These are phyloP conservation scores for Psilocybe cyanescens DNA, from an alignment of 768 basidiomycete species.

Conservation along the genomic window DNA sequence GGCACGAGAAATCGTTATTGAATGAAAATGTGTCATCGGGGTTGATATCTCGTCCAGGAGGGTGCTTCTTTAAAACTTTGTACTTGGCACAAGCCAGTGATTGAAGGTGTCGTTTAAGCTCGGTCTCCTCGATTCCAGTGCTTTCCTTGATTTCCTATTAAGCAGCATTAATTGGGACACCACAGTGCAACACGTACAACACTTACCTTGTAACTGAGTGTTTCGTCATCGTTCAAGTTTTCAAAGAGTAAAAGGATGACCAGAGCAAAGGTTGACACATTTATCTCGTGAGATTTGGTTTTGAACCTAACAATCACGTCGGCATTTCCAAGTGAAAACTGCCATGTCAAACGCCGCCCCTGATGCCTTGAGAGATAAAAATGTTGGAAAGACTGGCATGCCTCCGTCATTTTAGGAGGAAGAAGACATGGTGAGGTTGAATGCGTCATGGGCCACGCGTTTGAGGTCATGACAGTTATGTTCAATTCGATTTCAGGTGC, in stretches of 20 bases:
- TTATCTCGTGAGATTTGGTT: slow-evolving; percentile 81
- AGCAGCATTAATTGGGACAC: too few relatives aligned
- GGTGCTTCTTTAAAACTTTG: slow-evolving; percentile 91
- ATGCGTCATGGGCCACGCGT: slow-evolving; percentile 91
- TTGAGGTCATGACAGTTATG: slow-evolving; percentile 94
- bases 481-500: slow-evolving; percentile 77
- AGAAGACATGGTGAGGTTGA: slow-evolving; percentile 67
- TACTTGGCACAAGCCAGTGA: slow-evolving; percentile 95
- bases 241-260: slow-evolving; percentile 91
- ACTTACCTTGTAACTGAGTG: slow-evolving; percentile 76
- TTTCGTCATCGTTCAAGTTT: slow-evolving; percentile 64
- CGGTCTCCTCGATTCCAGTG: slow-evolving; percentile 73
- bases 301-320: slow-evolving; percentile 89
- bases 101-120: slow-evolving; percentile 92
- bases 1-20: slow-evolving; percentile 80
- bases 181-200: background rate
- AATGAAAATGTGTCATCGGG: slow-evolving; percentile 85
- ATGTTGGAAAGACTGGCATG: slow-evolving; percentile 79
- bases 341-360: slow-evolving; percentile 92
- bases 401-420: slow-evolving; percentile 62
- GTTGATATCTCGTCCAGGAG: slow-evolving; percentile 83
- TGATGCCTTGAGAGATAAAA: slow-evolving; percentile 91
- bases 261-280: slow-evolving; percentile 87
- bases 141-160: slow-evolving; percentile 80
- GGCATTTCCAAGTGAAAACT: slow-evolving; percentile 85